A percentile compares a stretch with the other conserved stretches of the same genome.
Evolutionary conservation across 305 asterid species (phyloP).

Genomic region (Fraxinus platypoda): DNA sequence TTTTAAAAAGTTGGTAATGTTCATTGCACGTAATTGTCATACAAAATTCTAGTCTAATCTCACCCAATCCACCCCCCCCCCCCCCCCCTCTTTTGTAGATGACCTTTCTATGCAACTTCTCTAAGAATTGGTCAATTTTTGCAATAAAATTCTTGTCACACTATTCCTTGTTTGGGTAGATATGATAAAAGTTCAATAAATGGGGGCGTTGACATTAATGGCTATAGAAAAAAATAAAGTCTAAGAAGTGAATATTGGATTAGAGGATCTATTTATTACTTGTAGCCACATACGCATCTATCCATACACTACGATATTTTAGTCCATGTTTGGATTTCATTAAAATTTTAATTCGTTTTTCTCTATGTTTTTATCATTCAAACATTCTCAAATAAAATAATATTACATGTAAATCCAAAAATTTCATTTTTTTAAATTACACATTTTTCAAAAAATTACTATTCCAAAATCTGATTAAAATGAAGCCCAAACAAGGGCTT

Average conservation of each 20-base stretch:
- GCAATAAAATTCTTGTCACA: neutral
- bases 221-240: neutral
- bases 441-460: too few species aligned
- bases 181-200: neutral
- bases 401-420: too few species aligned
- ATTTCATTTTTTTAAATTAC: too few species aligned
- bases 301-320: neutral
- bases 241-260: neutral
- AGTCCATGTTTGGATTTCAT: neutral
- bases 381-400: too few species aligned
- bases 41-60: neutral
- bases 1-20: neutral
- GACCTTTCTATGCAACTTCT: neutral
- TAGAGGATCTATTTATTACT: too few species aligned
- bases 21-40: neutral
- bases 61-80: neutral
- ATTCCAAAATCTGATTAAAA: too few species aligned
- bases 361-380: too few species aligned
- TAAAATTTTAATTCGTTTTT: too few species aligned
- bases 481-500: too few species aligned
- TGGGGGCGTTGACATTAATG: neutral
- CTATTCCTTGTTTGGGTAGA: neutral
- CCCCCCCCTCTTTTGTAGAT: neutral
- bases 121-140: neutral
- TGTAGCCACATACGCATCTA: too few species aligned